Conservation (phyloP, 2,329 filamentous ascomycete species). For the Xylaria sp. region DNA sequence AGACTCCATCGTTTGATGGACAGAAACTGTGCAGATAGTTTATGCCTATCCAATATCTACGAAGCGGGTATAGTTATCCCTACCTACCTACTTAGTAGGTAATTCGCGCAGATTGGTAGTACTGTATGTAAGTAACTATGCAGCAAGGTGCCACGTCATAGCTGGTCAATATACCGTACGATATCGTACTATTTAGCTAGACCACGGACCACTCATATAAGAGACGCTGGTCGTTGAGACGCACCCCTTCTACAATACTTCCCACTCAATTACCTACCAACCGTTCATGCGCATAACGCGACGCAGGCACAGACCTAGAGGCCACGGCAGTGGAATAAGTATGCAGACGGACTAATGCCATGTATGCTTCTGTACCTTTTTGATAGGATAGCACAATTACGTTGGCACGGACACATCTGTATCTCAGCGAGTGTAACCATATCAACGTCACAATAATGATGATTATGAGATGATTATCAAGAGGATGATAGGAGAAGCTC, state of each 20-base stretch:
- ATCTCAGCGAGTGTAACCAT: not conserved
- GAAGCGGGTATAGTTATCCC: not conserved
- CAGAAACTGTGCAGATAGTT: not conserved
- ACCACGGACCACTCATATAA: not conserved
- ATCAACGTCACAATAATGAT: not conserved
- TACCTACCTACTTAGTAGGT: too few relatives aligned
- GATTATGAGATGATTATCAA: too few relatives aligned
- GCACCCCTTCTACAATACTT: not conserved
- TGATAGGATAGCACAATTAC: not conserved
- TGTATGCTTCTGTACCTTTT: not conserved
- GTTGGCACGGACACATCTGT: not conserved
- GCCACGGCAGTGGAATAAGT: not conserved
- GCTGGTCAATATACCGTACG: constrained; percentile 2
- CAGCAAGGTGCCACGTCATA: not conserved
- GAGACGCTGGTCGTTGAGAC: not conserved
- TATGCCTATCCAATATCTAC: not conserved
- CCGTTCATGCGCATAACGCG: not conserved
- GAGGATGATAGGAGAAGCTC: not conserved
- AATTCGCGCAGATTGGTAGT: not conserved
- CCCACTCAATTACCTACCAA: not conserved
- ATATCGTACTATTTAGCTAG: constrained; percentile 1
- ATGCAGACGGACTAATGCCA: not conserved
- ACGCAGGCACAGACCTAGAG: not conserved
- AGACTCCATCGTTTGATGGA: not conserved
- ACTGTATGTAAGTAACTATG: too few relatives aligned